These are phyloP conservation scores for Manihot esculenta DNA, from an alignment of 441 rosid species.

Conservation along the genomic window DNA sequence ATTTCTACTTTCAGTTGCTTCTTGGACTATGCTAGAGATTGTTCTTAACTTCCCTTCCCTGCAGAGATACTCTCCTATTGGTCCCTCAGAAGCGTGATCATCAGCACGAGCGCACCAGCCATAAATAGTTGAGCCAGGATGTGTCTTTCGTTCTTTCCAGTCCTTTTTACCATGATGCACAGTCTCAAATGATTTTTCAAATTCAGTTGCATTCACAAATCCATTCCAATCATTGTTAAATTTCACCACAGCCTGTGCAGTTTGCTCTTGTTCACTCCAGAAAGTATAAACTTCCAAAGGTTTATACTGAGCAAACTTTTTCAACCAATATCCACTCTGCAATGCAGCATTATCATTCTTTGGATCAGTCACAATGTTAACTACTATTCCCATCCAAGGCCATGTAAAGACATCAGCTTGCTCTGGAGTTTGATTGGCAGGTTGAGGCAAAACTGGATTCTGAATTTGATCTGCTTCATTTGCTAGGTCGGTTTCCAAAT, in stretches of 20 bases:
- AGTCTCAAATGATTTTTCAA: constrained; percentile 61
- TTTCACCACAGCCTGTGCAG: constrained; percentile 53
- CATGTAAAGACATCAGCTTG: constrained; percentile 50
- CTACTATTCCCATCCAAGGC: constrained; percentile 82
- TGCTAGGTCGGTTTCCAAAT: constrained; percentile 56
- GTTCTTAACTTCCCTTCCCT: constrained; percentile 54
- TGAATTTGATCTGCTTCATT: constrained; percentile 40
- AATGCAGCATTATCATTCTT: constrained; percentile 18
- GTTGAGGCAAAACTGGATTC: constrained; percentile 24
- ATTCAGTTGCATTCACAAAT: constrained; percentile 48
- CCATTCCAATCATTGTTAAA: constrained; percentile 67
- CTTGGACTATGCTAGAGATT: constrained; percentile 47
- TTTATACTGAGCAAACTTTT: constrained; percentile 50
- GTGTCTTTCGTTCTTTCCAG: constrained; percentile 40
- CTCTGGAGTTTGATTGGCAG: constrained; percentile 29
- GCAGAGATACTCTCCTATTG: constrained; percentile 64
- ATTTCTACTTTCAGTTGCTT: constrained; percentile 35
- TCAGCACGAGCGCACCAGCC: constrained; percentile 82
- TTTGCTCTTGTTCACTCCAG: constrained; percentile 36
- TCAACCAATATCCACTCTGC: constrained; percentile 48
- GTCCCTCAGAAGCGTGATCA: constrained; percentile 51
- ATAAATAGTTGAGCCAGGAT: constrained; percentile 41
- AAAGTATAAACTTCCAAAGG: constrained; percentile 55
- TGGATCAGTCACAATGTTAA: constrained; percentile 34
- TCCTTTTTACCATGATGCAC: constrained; percentile 45